phyloP scores from a whole-genome alignment of 2,329 filamentous ascomycete species.

The Boeremia lycopersici region DNA sequence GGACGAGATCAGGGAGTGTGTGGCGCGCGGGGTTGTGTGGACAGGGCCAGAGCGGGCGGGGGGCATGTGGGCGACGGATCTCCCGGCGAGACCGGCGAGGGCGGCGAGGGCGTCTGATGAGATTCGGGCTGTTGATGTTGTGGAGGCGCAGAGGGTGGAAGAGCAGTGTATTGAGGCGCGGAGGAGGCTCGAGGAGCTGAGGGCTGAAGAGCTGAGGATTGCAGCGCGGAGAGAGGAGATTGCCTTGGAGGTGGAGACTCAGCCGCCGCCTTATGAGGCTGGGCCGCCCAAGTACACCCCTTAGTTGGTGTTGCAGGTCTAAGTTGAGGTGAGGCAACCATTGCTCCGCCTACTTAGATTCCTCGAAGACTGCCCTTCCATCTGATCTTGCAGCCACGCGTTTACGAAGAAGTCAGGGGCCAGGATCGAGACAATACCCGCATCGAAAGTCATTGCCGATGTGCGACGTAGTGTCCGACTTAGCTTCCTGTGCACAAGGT shows the following conservation, averaged over 20 bases:
- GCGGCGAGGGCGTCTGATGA: not conserved
- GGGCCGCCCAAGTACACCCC: constrained; percentile 23
- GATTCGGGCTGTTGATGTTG: not conserved
- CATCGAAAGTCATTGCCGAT: too few species aligned
- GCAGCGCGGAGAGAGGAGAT: not conserved
- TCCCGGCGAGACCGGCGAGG: not conserved
- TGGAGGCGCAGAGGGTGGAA: not conserved
- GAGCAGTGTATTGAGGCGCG: not conserved
- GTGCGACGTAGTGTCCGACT: too few species aligned
- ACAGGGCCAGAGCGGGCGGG: not conserved
- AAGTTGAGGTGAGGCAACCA: not conserved
- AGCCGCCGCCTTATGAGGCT: constrained; percentile 4
- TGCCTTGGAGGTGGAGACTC: not conserved
- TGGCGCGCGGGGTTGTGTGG: not conserved
- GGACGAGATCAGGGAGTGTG: constrained; percentile 1
- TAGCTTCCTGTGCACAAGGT: too few species aligned
- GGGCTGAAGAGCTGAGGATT: not conserved
- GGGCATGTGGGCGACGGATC: not conserved
- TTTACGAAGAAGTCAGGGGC: too few species aligned
- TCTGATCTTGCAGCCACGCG: too few species aligned
- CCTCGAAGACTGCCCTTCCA: too few species aligned
- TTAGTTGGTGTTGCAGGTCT: not conserved
- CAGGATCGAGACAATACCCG: too few species aligned
- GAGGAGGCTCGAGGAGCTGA: not conserved
- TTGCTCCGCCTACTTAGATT: not conserved